Percentiles rank a stretch among this genome's conserved stretches.
Evolutionary conservation across 1,284 basidiomycete genomes (phyloP).

Genomic region (Sanghuangporus weigelae): DNA sequence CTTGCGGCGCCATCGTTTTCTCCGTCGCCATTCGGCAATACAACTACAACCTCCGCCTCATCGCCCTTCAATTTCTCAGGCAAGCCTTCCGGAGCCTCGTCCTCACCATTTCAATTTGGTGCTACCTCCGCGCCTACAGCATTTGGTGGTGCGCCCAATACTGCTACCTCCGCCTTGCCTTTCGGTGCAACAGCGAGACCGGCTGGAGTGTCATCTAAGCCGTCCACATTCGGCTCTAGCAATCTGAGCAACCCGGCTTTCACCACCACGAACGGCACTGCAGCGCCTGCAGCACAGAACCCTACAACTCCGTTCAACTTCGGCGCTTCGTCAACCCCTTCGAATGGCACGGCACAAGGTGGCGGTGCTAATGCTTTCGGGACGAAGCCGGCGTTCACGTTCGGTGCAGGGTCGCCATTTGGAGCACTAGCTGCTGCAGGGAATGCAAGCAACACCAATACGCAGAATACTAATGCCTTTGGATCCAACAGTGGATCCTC

Average conservation of each 20-base stretch:
- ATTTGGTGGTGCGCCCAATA: not conserved
- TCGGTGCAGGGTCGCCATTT: not conserved
- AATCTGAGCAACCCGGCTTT: not conserved
- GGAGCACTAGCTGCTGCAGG: not conserved
- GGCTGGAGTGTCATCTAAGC: not conserved
- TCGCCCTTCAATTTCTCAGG: not conserved
- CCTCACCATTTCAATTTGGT: not conserved
- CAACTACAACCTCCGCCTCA: not conserved
- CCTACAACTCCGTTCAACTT: slow-evolving; percentile 11
- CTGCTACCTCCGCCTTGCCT: not conserved
- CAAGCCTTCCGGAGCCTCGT: not conserved
- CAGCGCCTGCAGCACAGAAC: not conserved
- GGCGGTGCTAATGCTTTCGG: not conserved
- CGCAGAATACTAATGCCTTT: not conserved
- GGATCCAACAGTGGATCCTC: not conserved
- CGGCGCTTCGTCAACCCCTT: not conserved
- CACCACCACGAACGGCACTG: not conserved
- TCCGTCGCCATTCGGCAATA: slow-evolving; percentile 1
- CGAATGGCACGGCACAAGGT: not conserved
- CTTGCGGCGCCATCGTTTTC: not conserved
- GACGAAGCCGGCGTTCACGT: not conserved
- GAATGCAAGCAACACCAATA: not conserved
- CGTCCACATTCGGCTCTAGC: slow-evolving; percentile 15
- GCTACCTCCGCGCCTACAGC: not conserved
- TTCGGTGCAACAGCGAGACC: not conserved